Percentiles rank a stretch among this genome's conserved stretches.
These are phyloP conservation scores for Taphrina confusa DNA, from an alignment of 1,139 yeast genomes.

Conservation along the genomic window DNA sequence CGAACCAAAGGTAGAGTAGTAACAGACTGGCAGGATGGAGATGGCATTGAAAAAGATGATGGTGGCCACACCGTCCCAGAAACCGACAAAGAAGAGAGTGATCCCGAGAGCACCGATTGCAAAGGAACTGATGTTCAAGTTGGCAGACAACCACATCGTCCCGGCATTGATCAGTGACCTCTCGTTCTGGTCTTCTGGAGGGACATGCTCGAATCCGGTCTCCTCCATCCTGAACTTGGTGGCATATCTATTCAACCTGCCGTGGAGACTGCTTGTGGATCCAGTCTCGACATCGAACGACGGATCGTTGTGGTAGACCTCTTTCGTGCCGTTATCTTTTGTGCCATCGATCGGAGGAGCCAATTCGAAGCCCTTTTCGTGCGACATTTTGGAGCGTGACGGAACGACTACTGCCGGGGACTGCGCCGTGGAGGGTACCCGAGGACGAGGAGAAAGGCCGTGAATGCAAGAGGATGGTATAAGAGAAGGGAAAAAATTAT, in stretches of 20 bases:
- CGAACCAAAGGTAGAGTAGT: slow-evolving; percentile 80
- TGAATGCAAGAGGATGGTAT: no score
- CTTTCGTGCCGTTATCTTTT: no score
- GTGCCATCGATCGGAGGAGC: slow-evolving; percentile 7
- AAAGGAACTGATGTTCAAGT: slow-evolving; percentile 81
- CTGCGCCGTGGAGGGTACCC: no score
- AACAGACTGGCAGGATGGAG: slow-evolving; percentile 79
- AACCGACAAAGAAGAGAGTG: slow-evolving; percentile 53
- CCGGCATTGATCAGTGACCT: slow-evolving; percentile 14
- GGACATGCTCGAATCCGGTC: slow-evolving; percentile 28
- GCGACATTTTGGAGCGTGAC: background rate
- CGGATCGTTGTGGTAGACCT: slow-evolving; percentile 4
- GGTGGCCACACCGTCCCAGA: slow-evolving; percentile 64
- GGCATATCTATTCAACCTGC: slow-evolving; percentile 15
- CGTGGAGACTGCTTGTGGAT: background rate
- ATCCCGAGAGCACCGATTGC: slow-evolving; percentile 81
- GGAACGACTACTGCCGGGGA: background rate
- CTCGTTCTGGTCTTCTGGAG: slow-evolving; percentile 25
- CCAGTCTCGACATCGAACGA: slow-evolving; percentile 20
- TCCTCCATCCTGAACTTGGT: slow-evolving; percentile 23
- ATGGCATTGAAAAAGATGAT: slow-evolving; percentile 71
- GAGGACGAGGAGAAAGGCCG: no score
- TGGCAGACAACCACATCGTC: slow-evolving; percentile 62
- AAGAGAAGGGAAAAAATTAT: no score
- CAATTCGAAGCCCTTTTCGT: slow-evolving; percentile 13